phyloP scores from a whole-genome alignment of 2,329 filamentous ascomycete genomes.

The Verticillium longisporum region DNA sequence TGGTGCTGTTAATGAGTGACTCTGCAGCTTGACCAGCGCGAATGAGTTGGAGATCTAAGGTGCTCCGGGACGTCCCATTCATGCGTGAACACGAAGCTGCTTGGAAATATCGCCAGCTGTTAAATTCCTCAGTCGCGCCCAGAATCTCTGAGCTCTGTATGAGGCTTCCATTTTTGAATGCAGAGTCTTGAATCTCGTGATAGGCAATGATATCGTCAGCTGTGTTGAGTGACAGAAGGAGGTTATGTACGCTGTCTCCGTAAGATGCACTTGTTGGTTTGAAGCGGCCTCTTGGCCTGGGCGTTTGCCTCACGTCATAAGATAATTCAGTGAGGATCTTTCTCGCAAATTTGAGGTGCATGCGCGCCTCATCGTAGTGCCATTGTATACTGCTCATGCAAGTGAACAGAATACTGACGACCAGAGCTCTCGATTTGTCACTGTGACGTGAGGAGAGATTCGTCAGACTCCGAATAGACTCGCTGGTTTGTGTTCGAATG shows the following conservation, averaged over 20 bases:
- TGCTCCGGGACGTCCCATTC: neutral
- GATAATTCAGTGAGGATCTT: slow-evolving; percentile 6
- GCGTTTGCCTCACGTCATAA: neutral
- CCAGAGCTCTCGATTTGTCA: slow-evolving; percentile 7
- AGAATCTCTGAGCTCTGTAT: neutral
- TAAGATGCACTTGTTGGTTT: neutral
- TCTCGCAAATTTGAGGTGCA: slow-evolving; percentile 7
- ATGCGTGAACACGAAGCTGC: neutral
- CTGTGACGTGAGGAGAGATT: neutral
- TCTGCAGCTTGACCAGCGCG: slow-evolving; percentile 1
- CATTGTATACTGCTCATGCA: slow-evolving; percentile 13
- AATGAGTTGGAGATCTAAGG: neutral
- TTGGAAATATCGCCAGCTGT: slow-evolving; percentile 6
- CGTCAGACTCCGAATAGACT: slow-evolving; percentile 9
- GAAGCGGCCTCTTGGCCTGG: neutral
- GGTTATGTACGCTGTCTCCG: neutral
- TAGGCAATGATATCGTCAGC: slow-evolving; percentile 1
- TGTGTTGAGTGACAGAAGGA: neutral
- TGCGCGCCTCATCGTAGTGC: slow-evolving; percentile 5
- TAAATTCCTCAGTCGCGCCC: slow-evolving; percentile 1
- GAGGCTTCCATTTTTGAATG: slow-evolving; percentile 1
- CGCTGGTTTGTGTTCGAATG: slow-evolving; percentile 10
- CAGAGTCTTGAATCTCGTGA: slow-evolving; percentile 2
- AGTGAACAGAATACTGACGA: slow-evolving; percentile 14
- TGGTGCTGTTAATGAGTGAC: slow-evolving; percentile 7